Base-by-base conservation (phyloP, 768 basidiomycete species). In the Brasilioporus rufonigricans region DNA sequence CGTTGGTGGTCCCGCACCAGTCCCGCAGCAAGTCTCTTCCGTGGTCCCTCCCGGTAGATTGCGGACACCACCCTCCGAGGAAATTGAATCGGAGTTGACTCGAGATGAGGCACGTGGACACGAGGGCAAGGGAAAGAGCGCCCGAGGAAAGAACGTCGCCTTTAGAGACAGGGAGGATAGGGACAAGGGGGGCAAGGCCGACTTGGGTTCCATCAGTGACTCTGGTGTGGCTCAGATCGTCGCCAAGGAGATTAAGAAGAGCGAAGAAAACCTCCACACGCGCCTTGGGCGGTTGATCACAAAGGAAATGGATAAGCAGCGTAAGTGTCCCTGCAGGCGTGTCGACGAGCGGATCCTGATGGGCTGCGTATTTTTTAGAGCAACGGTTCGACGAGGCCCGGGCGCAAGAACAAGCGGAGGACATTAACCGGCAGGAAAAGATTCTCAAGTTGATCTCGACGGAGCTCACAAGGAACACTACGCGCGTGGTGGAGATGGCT, bases 231-330 rank as follows among this genome's bases (percentile, higher is more conserved):
- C 81, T 21, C 78, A 82, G 52, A 75, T 80, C 13, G 74, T 93
- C 48, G 76, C 82, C 41, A 83, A 86, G 65, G 91, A 93, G 71
- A 91, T 93, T 60, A 84, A 79, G 68, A 87, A 86, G 77, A 85
- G 88, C 39, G 91, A 94, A 70, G 89, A 91, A 65, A 91, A 74
- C 61, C 70, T 94, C 46, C 86, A 90, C 59, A 83, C 70, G 36
- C 83, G 86, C 44, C 85, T 94, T 55, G 86, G 86, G n/a, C 83
- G 87, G 41, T 73, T 92, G 48, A 85, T 94, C 60, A 80, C 80
- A 35, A 90, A 89, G 73, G 92, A 94, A 71, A 86, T 94, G 79
- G 92, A 93, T 65, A 93, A 87, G 72, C 91, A 93, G 70, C 85
- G 92, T 92, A 60, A 70, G 89, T 76, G 29, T 52, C 21, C 19